phyloP scores from a whole-genome alignment of 495 filamentous ascomycete species.

The Penicillium pancosmium region DNA sequence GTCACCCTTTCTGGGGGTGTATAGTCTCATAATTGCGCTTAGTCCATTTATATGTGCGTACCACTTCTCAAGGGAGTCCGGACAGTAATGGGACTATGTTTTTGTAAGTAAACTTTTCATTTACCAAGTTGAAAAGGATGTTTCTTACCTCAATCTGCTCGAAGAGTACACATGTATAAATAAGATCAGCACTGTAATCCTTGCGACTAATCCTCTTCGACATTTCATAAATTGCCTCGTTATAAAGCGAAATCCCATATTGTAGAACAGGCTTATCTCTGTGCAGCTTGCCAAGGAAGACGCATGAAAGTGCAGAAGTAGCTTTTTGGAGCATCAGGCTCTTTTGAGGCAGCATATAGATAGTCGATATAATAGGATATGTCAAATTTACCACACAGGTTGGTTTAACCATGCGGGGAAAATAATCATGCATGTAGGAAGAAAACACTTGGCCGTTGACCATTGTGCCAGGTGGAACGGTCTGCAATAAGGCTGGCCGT shows the following conservation, averaged over 20 bases:
- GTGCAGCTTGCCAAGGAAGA: slow-evolving; percentile 12
- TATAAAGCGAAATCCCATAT: slow-evolving; percentile 10
- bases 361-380: slow-evolving; percentile 8
- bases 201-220: slow-evolving; percentile 6
- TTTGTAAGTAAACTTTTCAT: slow-evolving; percentile 1
- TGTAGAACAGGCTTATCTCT: slow-evolving; percentile 2
- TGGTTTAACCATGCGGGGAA: slow-evolving; percentile 3
- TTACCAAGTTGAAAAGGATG: not conserved
- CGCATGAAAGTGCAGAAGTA: slow-evolving; percentile 9
- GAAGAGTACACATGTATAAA: slow-evolving; percentile 12
- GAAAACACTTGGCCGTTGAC: slow-evolving; percentile 5
- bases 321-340: slow-evolving; percentile 10
- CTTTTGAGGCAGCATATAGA: slow-evolving; percentile 8
- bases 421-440: slow-evolving; percentile 5
- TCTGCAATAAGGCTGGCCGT: not conserved
- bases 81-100: slow-evolving; percentile 5
- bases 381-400: slow-evolving; percentile 3
- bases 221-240: slow-evolving; percentile 6
- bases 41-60: slow-evolving; percentile 12
- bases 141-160: slow-evolving; percentile 12
- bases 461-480: slow-evolving; percentile 6
- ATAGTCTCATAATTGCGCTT: slow-evolving; percentile 10
- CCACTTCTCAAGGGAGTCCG: not conserved
- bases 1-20: slow-evolving; percentile 1
- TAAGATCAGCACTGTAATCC: slow-evolving; percentile 2